phyloP scores from a whole-genome alignment of 495 filamentous ascomycete species.

The Lasiosphaeriaceae sp. region DNA sequence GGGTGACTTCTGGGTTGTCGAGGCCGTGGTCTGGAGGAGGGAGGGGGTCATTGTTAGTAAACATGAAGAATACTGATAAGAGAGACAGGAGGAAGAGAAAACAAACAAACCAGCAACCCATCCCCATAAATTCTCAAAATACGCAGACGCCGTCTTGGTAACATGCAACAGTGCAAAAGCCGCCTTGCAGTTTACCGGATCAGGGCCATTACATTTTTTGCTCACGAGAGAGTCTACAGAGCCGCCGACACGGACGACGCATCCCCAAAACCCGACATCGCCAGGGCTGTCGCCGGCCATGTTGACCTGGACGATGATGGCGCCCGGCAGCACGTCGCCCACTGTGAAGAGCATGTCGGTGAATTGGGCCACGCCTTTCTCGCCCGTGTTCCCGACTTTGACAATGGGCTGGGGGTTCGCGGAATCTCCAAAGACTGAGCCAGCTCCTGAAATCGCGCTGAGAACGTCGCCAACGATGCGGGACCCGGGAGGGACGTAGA shows the following conservation, averaged over 20 bases:
- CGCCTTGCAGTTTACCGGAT: slow-evolving; percentile 43
- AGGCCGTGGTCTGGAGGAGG: slow-evolving; percentile 43
- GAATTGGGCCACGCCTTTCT: slow-evolving; percentile 55
- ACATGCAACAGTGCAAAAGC: slow-evolving; percentile 51
- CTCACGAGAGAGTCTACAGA: slow-evolving; percentile 42
- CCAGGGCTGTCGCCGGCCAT: slow-evolving; percentile 40
- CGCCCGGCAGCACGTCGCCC: slow-evolving; percentile 47
- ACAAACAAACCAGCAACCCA: slow-evolving; percentile 37
- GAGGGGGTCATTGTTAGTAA: slow-evolving; percentile 8
- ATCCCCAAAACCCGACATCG: slow-evolving; percentile 55
- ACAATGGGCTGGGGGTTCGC: slow-evolving; percentile 52
- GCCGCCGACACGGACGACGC: slow-evolving; percentile 56
- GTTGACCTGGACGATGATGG: slow-evolving; percentile 48
- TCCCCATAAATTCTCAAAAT: slow-evolving; percentile 57
- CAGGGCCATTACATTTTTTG: slow-evolving; percentile 32
- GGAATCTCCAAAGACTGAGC: slow-evolving; percentile 48
- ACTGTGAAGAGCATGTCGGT: slow-evolving; percentile 54
- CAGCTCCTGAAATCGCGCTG: slow-evolving; percentile 41
- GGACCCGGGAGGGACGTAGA: slow-evolving; percentile 53
- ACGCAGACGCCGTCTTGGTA: slow-evolving; percentile 42
- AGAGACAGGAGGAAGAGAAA: neutral
- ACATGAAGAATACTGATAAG: neutral
- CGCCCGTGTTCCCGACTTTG: slow-evolving; percentile 48
- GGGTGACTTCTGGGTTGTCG: slow-evolving; percentile 27
- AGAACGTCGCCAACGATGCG: slow-evolving; percentile 44